Base-by-base conservation (phyloP, 2,329 filamentous ascomycete species). In the Neobulgaria alba region DNA sequence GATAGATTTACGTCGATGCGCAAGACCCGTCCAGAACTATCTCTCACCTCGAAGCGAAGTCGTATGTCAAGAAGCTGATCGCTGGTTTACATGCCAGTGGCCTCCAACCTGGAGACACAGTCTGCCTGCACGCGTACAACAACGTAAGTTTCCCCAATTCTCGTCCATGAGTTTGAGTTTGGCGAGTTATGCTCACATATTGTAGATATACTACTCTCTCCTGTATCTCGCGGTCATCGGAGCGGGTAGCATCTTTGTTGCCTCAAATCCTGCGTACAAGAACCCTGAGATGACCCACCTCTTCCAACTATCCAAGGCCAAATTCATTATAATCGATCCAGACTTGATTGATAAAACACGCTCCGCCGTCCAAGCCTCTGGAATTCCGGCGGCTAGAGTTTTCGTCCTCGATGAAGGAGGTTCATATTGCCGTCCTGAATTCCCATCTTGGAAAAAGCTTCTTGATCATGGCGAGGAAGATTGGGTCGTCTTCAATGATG, bases 401-500 rank as follows among this genome's bases (percentile, higher is more conserved):
- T 57, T 46, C 19, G 43, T 59, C 8, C 53, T 59, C 15, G 45
- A 57, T 23, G n/a, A n/a, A n/a, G n/a, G n/a, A n/a, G n/a, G n/a
- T 41, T 35, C 32, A 41, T 41, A 5, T 36, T 41, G n/a, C 21
- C 31, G 18, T 5, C 5, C 21, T 10, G 31, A 20, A 10, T 41
- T 35, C n/a, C 29, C 23, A 38, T 38, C 40, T 17, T 38, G 34
- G 40, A 8, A 26, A 20, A 18, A 15, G 9, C 40, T 42, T n/a
- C 40, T 42, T 18, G 16, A 33, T 17, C n/a, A 38, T 14, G 40
- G 29, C 4, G 35, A 38, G 14, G 21, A 36, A 8, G 10, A 5
- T 2, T 38, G 34, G 35, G 15, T 38, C 4, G 21, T 15, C 5
- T 33, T 38, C n/a, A 33, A 18, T 18, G 14, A 42, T 29, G 39